Evolutionary conservation across 2,329 filamentous ascomycete genomes (phyloP), one percentile per base, ranked within the genome.

Genomic region (Gaeumannomyces sp.): DNA sequence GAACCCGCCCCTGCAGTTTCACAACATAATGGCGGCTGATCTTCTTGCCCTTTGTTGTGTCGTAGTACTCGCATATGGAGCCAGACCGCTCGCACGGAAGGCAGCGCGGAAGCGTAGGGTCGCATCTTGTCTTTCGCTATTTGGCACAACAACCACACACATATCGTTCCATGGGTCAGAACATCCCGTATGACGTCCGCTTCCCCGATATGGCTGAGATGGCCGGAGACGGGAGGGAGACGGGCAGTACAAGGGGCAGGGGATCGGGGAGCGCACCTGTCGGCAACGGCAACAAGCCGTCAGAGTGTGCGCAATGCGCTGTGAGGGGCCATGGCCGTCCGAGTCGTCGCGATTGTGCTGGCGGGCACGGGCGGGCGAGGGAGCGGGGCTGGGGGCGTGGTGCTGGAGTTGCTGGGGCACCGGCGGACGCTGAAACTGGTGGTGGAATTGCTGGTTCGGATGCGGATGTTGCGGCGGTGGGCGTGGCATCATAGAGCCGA

Each of bases 101-200:
- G 77, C 95, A 99, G 73, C 91, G 90, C 57, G 95, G 95, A 28
- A 99, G 85, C 19, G 91, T 91, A 4, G 95, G 91, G 77, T 98
- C 95, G 80, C 95, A 99, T 81, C 93, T 85, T 53, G 94, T 98
- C 82, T 99, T 99, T 72, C 94, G 89, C 93, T 96, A 73, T 66
- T 14, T 63, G n/a, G n/a, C n/a, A 1, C 16, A 27, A 27, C 27
- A 31, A 58, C 60, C 22, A 58, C 64, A 59, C 64, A 60, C n/a
- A 13, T 27, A 25, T 16, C 28, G 29, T 35, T 8, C n/a, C 16
- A 4, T n/a, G 35, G 22, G 28, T 45, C 22, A 50, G 45, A 38
- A 13, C 33, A 50, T n/a, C 59, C 61, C 57, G 56, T 29, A 29
- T n/a, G 16, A 27, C 31, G 22, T 25, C 19, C 19, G 45, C 45